These are phyloP conservation scores for Amyloporia xantha DNA, from an alignment of 768 basidiomycete genomes.

Conservation along the genomic window DNA sequence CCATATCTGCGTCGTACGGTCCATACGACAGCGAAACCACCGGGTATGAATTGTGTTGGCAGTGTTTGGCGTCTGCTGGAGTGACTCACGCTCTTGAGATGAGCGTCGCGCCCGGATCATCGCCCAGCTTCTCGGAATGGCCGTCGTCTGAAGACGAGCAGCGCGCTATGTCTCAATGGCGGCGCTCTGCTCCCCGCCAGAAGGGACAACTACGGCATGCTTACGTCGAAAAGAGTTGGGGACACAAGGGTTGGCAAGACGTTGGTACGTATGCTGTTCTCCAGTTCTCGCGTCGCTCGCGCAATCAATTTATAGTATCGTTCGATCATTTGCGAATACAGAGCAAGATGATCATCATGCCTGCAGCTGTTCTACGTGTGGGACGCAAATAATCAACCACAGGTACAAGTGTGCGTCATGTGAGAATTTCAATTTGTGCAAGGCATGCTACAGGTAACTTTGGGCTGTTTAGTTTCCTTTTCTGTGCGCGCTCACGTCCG, in stretches of 20 bases:
- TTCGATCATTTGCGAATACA: slow-evolving; percentile 18
- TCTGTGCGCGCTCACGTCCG: slow-evolving; percentile 1
- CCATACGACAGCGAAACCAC: slow-evolving; percentile 5
- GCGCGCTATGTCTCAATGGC: slow-evolving; percentile 47
- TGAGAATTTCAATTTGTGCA: slow-evolving; percentile 72
- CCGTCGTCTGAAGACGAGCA: slow-evolving; percentile 52
- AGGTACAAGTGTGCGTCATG: slow-evolving; percentile 87
- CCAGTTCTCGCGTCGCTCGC: neutral
- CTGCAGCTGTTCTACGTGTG: slow-evolving; percentile 78
- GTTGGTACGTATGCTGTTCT: slow-evolving; percentile 53
- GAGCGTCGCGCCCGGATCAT: slow-evolving; percentile 42
- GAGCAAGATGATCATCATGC: slow-evolving; percentile 67
- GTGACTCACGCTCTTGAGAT: slow-evolving; percentile 69
- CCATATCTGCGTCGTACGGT: slow-evolving; percentile 1
- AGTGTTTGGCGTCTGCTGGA: slow-evolving; percentile 73
- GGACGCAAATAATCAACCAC: slow-evolving; percentile 47
- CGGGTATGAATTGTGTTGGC: slow-evolving; percentile 83
- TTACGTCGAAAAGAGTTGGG: slow-evolving; percentile 85
- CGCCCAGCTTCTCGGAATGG: slow-evolving; percentile 33
- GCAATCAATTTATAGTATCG: neutral
- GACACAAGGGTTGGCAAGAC: slow-evolving; percentile 76
- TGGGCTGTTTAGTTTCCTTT: too few species aligned
- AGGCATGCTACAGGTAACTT: slow-evolving; percentile 74
- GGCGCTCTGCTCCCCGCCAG: slow-evolving; percentile 58
- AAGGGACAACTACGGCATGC: slow-evolving; percentile 81